Conservation (phyloP, 768 basidiomycete genomes). For the Boletus rubescentipes region DNA sequence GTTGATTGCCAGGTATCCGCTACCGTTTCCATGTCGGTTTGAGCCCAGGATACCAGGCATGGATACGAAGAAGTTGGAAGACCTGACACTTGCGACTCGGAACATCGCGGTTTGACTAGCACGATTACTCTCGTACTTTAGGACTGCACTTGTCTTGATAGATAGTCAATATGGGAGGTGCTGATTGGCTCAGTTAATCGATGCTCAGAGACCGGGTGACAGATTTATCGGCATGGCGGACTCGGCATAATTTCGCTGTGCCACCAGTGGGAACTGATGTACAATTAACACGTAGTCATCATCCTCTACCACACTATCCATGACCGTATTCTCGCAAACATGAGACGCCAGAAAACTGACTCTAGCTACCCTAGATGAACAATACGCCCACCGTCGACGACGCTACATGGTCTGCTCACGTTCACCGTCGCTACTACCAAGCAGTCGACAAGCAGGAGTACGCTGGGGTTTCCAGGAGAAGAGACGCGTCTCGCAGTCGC, state of each 20-base stretch:
- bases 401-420: background rate
- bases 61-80: conserved; percentile 9
- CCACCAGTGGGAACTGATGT: conserved; percentile 23
- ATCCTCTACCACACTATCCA: conserved; percentile 16
- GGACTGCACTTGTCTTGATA: no score
- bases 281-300: conserved; percentile 11
- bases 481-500: background rate
- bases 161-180: background rate
- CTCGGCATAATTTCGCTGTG: conserved; percentile 11
- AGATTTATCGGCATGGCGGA: conserved; percentile 3
- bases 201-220: conserved; percentile 16
- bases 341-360: background rate
- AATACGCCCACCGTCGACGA: background rate
- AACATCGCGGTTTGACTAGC: no score
- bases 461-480: background rate
- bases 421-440: background rate
- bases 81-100: conserved; percentile 6
- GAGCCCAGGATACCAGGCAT: conserved; percentile 10
- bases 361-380: background rate
- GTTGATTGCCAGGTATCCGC: conserved; percentile 9
- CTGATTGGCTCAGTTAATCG: conserved; percentile 14
- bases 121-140: no score
- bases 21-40: conserved; percentile 15
- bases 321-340: conserved; percentile 3
- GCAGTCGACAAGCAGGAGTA: background rate